A percentile compares a stretch with the other conserved stretches of the same genome.
phyloP scores from a whole-genome alignment of 164 flowering plant genomes.

The Saururus chinensis region DNA sequence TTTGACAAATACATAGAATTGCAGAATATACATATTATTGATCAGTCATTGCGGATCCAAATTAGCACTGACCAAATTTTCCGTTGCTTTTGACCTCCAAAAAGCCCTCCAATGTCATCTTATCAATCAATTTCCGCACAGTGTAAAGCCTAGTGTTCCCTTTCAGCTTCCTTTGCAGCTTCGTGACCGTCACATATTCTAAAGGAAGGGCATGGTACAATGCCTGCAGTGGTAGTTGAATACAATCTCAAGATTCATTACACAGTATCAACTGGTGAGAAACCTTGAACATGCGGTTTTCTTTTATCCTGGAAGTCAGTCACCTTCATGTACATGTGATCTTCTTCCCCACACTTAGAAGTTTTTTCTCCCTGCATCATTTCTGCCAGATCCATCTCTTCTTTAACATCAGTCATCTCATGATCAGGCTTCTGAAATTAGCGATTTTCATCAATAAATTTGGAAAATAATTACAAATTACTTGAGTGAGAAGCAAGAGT shows the following conservation, averaged over 20 bases:
- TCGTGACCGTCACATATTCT: slow-evolving; percentile 59
- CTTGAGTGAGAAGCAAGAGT: too few species aligned
- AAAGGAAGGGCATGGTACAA: slow-evolving; percentile 76
- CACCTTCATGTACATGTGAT: slow-evolving; percentile 80
- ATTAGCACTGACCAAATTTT: slow-evolving; percentile 42
- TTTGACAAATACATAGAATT: too few species aligned
- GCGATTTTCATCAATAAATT: not conserved
- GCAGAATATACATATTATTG: not conserved
- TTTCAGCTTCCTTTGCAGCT: slow-evolving; percentile 65
- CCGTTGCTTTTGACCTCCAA: slow-evolving; percentile 49
- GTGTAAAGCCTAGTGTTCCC: slow-evolving; percentile 54
- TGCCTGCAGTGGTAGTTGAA: slow-evolving; percentile 40
- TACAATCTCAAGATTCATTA: not conserved
- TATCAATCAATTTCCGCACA: slow-evolving; percentile 63
- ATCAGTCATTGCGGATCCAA: not conserved
- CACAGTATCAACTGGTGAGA: not conserved
- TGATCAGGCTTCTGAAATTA: slow-evolving; percentile 30
- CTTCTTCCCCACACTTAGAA: slow-evolving; percentile 23
- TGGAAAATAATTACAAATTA: not conserved
- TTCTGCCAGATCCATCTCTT: slow-evolving; percentile 40
- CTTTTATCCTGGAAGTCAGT: not conserved
- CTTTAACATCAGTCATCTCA: slow-evolving; percentile 53
- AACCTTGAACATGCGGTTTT: not conserved
- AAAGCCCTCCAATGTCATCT: slow-evolving; percentile 68
- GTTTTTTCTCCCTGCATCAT: slow-evolving; percentile 15